Base-by-base conservation (phyloP, 2,329 filamentous ascomycete genomes). In the Nannizzia gypsea region DNA sequence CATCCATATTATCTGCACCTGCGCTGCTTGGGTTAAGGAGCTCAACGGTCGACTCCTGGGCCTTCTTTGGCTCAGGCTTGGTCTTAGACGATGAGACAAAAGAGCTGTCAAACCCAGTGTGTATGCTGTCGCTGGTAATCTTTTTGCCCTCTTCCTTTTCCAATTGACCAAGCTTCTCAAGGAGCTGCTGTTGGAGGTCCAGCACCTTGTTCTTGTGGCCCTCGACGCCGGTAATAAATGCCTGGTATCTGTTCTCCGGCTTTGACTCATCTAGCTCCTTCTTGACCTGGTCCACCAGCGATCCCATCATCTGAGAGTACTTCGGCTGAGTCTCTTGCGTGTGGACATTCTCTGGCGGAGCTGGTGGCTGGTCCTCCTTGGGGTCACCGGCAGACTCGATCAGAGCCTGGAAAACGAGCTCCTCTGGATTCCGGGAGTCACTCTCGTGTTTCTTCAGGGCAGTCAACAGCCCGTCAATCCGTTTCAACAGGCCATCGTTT, bases 281-380 rank as follows among this genome's bases (percentile, higher is more conserved):
- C 74, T 96, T 96, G 46, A 97, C 90, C 73, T 95, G 88, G 68
- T 99, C 93, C 20, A 97, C 82, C 67, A 99, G 75, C n/a, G 86
- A 84, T n/a, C 89, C 89, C 87, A 99, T 91, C 93, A 99, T 99
- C 78, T 95, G 90, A 42, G 90, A 93, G 71, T 96, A 99, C 13
- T 86, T 87, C 0, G 89, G 89, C 67, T 89, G 83, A 68, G 85
- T 84, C 66, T 87, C 84, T 59, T 89, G 80, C 46, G 81, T 80
- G 69, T 95, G 87, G 28, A 96, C 87, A 54, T 89, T 90, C 65
- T 85, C 86, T 1, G 91, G 91, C 24, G 88, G 80, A 56, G 82
- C 80, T 6, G 88, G 85, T 2, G 90, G 88, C 63, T 83, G 83
- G 68, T 95, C 88, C 61, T 86, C 82, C 52, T 85, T 80, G 64